Evolutionary conservation across 208 protist species (phyloP), one percentile per base, ranked within the genome.

Genomic region (Crithidia thermophila): DNA sequence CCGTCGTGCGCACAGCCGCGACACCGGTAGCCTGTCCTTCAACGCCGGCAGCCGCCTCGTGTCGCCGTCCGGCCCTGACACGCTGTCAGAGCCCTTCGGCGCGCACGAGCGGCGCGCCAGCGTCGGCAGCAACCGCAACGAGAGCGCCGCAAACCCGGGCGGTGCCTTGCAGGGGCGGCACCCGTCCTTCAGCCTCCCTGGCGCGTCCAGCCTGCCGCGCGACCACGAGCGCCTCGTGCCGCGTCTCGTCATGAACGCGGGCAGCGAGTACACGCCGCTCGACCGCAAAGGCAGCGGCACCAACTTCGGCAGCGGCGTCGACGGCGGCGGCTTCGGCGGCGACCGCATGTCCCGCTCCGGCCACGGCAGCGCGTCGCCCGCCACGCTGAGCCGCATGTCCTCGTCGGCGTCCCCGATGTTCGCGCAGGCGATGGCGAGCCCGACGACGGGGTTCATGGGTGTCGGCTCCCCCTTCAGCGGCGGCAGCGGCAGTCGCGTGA

Each of bases 381-480:
- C 14, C 4, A 56, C 42, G 27, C 31, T 62, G 4, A 68, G 60
- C 23, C 45, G 61, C 50, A 36, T 61, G 28, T 61, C 59, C 1
- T 67, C 69, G 9, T 63, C 51, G 4, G 58, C 45, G 34, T 68
- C 53, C 31, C 59, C 69, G 18, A 42, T 63, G 53, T 58, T 67
- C 18, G 59, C 52, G 50, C 69, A 67, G 40, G 45, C 43, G 21
- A 64, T 68, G 23, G 60, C 21, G 20, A 75, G 69, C 34, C 61
- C 60, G 7, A 58, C 6, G 27, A 1, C 40, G 23, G 28, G 25
- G 4, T 39, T 56, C 42, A 43, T 50, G 50, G 64, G 45, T n/a
- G n/a, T n/a, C 37, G 21, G 43, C 31, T 58, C 52, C 8, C 27
- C 30, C 23, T 14, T 42, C 7, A 5, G 33, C 14, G 36, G 27